Evolutionary conservation across 2,329 filamentous ascomycete species (phyloP), one percentile per base, ranked within the genome.

Genomic region (Trichoderma gracile): DNA sequence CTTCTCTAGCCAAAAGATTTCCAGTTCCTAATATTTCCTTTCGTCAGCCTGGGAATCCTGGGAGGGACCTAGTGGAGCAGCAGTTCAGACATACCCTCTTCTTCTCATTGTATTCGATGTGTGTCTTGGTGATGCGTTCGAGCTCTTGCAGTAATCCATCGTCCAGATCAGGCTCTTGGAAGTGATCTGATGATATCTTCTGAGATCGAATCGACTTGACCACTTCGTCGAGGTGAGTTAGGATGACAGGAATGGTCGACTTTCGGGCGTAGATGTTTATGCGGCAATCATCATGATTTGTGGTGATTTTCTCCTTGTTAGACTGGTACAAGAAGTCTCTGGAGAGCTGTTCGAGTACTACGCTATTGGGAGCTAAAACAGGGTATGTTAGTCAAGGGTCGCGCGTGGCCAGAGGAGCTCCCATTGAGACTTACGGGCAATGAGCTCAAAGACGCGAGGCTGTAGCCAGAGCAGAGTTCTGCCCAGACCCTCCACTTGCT

Each of bases 1-100:
- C 14, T 75, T 63, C 10, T 77, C 71, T 10, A 83, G 72, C 81
- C 82, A 84, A 6, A 76, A 77, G 12, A 84, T 74, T 12, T 71
- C 63, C n/a, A 75, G 67, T 40, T 70, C 63, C 75, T 77, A 57
- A 5, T 30, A 40, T 3, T 17, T 38, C 12, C 12, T 38, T 14
- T 55, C 38, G 25, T 42, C 14, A 53, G 62, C 42, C 14, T 9
- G 8, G 30, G 3, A n/a, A n/a, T n/a, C n/a, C n/a, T n/a, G n/a
- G n/a, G 25, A 17, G n/a, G 17, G n/a, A 10, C 3, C 21, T 25
- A 14, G 17, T 3, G 23, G 4, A 7, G 6, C 2, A 27, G 19
- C 9, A 38, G 10, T 23, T 40, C 27, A 42, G 4, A 15, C 69
- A 43, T 73, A 76, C 75, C 8, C 67, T 52, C n/a, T 56, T 54